Base-by-base conservation (phyloP, 2,329 filamentous ascomycete genomes). In the Lomentospora prolificans region DNA sequence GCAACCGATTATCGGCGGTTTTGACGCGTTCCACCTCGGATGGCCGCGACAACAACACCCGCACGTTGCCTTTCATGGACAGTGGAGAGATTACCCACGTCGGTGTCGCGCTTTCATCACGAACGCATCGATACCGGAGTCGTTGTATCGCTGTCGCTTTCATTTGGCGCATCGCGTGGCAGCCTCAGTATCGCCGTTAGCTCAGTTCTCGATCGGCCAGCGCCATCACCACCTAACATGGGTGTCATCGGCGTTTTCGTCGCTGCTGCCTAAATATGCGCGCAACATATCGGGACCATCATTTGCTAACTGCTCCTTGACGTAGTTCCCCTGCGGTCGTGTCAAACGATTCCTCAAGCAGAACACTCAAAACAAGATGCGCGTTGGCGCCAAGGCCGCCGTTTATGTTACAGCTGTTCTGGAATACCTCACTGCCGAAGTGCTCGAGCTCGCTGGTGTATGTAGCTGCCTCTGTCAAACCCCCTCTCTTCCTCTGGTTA, bases 291-390 rank as follows among this genome's bases (percentile, higher is more conserved):
- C 28, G 2, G 28, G 19, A 14, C 4, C 3, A 12, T 4, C 41
- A 3, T 17, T n/a, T 58, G 58, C 66, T 69, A 55, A 69, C 58
- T 28, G 48, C 7, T 25, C 48, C 14, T 44, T 24, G 41, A 39
- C 41, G 46, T 70, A 99, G 94, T 99, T 99, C 73, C 94, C 94
- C 60, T 99, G 94, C 72, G 94, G 94, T 76, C 94, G 94, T 86
- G 94, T 99, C 75, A 99, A 99, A 87, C 91, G 94, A 78, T 97
- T 97, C 79, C 81, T 99, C 70, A 96, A 97, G 84, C 90, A 90
- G 74, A 96, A 96, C 77, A 97, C 94, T 52, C 94, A 97, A 72
- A 95, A 96, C 77, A 97, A 97, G 81, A 97, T 96, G 89, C 92
- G 94, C 75, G 95, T 99, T 63, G 94, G 94, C 66, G 94, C 92